Percentiles rank a stretch among this genome's conserved stretches.
Evolutionary conservation across 805 yeast genomes (phyloP).

Genomic region (Maudiozyma serrabonitensis): DNA sequence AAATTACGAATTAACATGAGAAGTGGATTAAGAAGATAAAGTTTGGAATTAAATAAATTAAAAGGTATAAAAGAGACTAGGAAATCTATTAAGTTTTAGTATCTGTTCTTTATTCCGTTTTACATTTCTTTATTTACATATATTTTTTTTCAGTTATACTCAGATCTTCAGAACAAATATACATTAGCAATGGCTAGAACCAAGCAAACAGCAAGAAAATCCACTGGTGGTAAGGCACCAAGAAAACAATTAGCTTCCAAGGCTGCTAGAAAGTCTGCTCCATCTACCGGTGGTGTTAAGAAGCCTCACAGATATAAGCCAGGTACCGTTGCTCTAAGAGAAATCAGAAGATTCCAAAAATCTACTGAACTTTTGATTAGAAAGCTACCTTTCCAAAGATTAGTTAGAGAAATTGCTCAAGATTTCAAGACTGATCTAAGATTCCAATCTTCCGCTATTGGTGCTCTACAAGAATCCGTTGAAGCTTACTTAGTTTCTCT

Average conservation of each 20-base stretch:
- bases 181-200: conserved; percentile 66
- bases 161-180: neutral
- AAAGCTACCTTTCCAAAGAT: conserved; percentile 95
- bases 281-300: conserved; percentile 88
- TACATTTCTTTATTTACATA: neutral
- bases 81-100: neutral
- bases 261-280: conserved; percentile 90
- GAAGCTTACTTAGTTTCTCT: conserved; percentile 95
- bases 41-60: too few relatives aligned
- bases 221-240: conserved; percentile 95
- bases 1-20: too few relatives aligned
- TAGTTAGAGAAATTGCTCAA: conserved; percentile 91
- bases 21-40: too few relatives aligned
- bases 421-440: conserved; percentile 89
- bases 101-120: neutral
- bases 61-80: too few relatives aligned
- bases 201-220: conserved; percentile 89
- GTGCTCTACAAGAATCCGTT: conserved; percentile 97
- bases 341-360: conserved; percentile 95
- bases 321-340: conserved; percentile 94
- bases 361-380: conserved; percentile 91
- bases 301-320: conserved; percentile 95
- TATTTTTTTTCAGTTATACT: neutral
- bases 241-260: conserved; percentile 87
- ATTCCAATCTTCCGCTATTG: conserved; percentile 95